phyloP scores from a whole-genome alignment of 352 stramenopile species.

The Phytopythium cucurbitacearum region DNA sequence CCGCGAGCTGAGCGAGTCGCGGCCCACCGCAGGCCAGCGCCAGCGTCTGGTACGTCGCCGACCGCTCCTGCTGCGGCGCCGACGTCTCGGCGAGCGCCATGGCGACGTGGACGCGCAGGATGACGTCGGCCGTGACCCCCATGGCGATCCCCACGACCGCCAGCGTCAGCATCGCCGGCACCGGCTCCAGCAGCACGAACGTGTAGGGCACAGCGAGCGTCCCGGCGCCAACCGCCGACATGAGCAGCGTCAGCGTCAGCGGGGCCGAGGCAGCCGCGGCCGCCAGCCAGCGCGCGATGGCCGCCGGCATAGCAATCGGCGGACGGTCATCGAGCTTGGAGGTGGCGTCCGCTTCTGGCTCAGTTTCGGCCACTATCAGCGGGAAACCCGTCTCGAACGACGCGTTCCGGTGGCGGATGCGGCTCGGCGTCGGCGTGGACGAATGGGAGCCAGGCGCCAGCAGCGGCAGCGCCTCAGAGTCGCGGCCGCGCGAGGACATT shows the following conservation, averaged over 20 bases:
- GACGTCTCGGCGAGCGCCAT: constrained; percentile 20
- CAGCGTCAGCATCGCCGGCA: constrained; percentile 38
- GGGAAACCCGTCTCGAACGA: constrained; percentile 34
- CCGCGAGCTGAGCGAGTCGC: constrained; percentile 42
- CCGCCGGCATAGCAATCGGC: background rate
- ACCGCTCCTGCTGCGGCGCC: constrained; percentile 28
- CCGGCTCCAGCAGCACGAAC: constrained; percentile 45
- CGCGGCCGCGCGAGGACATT: no score
- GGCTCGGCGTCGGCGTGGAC: constrained; percentile 6
- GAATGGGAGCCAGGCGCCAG: constrained; percentile 10
- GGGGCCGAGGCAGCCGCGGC: background rate
- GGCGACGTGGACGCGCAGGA: constrained; percentile 57
- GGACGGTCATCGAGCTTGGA: no score
- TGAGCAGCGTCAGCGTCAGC: constrained; percentile 42
- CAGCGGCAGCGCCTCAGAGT: constrained; percentile 17
- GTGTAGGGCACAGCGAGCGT: constrained; percentile 65
- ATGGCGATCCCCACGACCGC: constrained; percentile 52
- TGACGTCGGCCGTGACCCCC: constrained; percentile 65
- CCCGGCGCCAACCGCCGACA: constrained; percentile 52
- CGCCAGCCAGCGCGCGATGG: background rate
- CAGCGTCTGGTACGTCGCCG: constrained; percentile 63
- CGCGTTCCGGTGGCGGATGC: constrained; percentile 13
- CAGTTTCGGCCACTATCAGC: constrained; percentile 17
- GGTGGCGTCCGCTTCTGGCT: background rate
- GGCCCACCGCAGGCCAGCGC: constrained; percentile 51